These are phyloP conservation scores for Citrus maxima DNA, from an alignment of 345 rosid species.

Conservation along the genomic window DNA sequence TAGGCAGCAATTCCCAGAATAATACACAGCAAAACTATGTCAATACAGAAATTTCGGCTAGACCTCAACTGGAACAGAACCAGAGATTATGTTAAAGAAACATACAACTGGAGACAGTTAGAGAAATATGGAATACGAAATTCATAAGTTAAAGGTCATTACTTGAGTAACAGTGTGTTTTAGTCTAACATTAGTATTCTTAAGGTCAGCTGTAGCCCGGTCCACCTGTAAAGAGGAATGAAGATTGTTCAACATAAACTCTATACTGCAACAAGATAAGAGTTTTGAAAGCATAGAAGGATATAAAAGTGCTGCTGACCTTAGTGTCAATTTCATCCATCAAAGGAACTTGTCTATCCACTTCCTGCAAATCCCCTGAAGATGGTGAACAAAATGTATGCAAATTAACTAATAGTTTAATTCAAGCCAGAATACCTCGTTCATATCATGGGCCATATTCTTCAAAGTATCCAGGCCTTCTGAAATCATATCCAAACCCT, in stretches of 20 bases:
- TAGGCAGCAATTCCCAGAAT: slow-evolving; percentile 98
- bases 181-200: slow-evolving; percentile 95
- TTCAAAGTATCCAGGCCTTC: slow-evolving; percentile 95
- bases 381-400: slow-evolving; percentile 11
- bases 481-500: slow-evolving; percentile 92
- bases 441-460: slow-evolving; percentile 97
- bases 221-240: slow-evolving; percentile 59
- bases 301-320: slow-evolving; percentile 34
- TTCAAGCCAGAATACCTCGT: slow-evolving; percentile 58
- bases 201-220: slow-evolving; percentile 87
- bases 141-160: slow-evolving; percentile 17
- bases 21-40: slow-evolving; percentile 78
- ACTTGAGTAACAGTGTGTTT: slow-evolving; percentile 96
- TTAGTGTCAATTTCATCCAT: slow-evolving; percentile 98
- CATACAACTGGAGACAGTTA: slow-evolving; percentile 5
- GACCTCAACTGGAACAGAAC: slow-evolving; percentile 80
- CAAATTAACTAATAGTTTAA: slow-evolving; percentile 6
- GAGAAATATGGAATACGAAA: slow-evolving; percentile 7
- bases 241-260: slow-evolving; percentile 9
- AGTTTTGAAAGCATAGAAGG: slow-evolving; percentile 10
- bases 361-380: slow-evolving; percentile 53
- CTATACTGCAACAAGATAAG: slow-evolving; percentile 1
- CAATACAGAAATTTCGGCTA: slow-evolving; percentile 96
- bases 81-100: slow-evolving; percentile 20
- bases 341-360: slow-evolving; percentile 95